Evolutionary conservation across 2,329 filamentous ascomycete species (phyloP).

Genomic region (Sclerotinia minor): DNA sequence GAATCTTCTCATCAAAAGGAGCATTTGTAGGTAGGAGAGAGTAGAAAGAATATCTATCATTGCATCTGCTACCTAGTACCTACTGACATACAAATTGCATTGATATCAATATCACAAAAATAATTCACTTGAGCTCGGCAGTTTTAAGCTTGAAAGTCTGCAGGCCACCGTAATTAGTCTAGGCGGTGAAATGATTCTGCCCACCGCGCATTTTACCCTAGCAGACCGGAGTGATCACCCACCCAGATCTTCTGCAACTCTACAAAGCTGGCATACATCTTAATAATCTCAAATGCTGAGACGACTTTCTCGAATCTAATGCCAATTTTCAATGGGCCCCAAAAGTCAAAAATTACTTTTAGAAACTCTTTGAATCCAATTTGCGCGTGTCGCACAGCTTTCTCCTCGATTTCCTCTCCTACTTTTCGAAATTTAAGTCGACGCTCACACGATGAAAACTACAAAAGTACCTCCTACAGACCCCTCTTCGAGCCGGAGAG

Average conservation of each 20-base stretch:
- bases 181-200: constrained; percentile 17
- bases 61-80: too few species aligned
- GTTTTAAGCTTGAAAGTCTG: constrained; percentile 20
- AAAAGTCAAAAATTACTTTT: constrained; percentile 25
- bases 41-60: neutral
- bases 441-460: constrained; percentile 41
- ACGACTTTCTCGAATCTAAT: constrained; percentile 18
- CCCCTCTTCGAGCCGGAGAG: constrained; percentile 53
- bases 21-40: neutral
- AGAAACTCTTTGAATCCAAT: constrained; percentile 25
- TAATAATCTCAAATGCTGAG: constrained; percentile 14
- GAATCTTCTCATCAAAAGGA: neutral
- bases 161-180: constrained; percentile 13
- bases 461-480: constrained; percentile 38
- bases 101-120: constrained; percentile 4
- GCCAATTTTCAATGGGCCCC: constrained; percentile 32
- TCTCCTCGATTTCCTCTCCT: constrained; percentile 28
- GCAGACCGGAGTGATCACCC: constrained; percentile 22
- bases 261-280: constrained; percentile 19
- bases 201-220: constrained; percentile 24
- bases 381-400: constrained; percentile 33
- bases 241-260: constrained; percentile 23
- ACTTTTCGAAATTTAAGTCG: constrained; percentile 27
- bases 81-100: neutral
- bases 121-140: constrained; percentile 16